phyloP scores from a whole-genome alignment of 148 eudicot genomes.

The Polygonum maritimum region DNA sequence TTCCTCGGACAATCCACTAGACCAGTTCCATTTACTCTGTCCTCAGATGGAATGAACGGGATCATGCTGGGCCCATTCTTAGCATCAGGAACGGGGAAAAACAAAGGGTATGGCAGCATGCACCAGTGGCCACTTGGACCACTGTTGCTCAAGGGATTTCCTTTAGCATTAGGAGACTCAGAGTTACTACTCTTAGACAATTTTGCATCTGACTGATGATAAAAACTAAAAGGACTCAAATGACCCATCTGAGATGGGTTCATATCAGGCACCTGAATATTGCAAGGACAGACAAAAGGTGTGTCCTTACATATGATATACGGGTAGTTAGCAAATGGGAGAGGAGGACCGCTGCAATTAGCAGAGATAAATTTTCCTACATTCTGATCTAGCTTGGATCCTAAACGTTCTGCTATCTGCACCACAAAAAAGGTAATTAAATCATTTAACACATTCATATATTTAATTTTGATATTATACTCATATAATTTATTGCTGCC shows the following conservation, averaged over 20 bases:
- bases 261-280: constrained; percentile 23
- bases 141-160: constrained; percentile 10
- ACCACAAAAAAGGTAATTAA: not conserved
- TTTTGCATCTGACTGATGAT: constrained; percentile 15
- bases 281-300: constrained; percentile 23
- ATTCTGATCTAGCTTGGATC: constrained; percentile 24
- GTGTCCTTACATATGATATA: not conserved
- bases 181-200: constrained; percentile 12
- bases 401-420: constrained; percentile 35
- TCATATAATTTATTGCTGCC: not conserved
- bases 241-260: constrained; percentile 17
- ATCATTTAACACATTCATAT: not conserved
- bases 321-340: not conserved
- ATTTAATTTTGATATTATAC: not conserved
- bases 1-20: not conserved
- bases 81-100: constrained; percentile 31
- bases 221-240: constrained; percentile 12
- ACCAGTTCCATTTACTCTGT: not conserved
- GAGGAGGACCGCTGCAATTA: not conserved
- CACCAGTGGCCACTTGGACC: constrained; percentile 32
- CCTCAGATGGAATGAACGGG: constrained; percentile 9
- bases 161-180: constrained; percentile 16
- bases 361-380: constrained; percentile 13
- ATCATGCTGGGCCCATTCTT: constrained; percentile 10
- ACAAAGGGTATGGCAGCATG: constrained; percentile 45